Percentiles rank a stretch among this genome's conserved stretches.
These are phyloP conservation scores for Penicillium dipodomyicola DNA, from an alignment of 495 filamentous ascomycete genomes.

Conservation along the genomic window DNA sequence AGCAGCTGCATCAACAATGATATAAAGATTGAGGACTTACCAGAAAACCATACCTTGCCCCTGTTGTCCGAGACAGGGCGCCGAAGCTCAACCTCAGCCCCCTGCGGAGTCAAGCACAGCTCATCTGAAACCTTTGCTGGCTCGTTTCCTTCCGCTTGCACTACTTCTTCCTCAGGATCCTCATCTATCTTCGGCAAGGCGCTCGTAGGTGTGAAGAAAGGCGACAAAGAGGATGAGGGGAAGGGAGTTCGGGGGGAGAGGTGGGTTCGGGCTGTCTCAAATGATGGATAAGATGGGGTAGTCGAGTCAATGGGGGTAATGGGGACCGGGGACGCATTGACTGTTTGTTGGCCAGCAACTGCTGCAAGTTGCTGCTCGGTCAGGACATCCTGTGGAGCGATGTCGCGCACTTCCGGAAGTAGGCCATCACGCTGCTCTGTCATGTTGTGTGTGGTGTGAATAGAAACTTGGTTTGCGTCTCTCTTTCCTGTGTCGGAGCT, in stretches of 20 bases:
- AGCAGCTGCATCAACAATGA: not conserved
- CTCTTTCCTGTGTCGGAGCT: not conserved
- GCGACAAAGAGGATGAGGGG: not conserved
- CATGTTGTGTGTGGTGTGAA: not conserved
- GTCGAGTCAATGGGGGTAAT: not conserved
- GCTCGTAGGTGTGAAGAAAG: not conserved
- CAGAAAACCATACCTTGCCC: not conserved
- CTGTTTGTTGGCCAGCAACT: not conserved
- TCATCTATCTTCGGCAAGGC: not conserved
- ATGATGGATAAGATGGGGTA: not conserved
- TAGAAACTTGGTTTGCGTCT: not conserved
- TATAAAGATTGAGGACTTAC: not conserved
- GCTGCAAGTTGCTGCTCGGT: not conserved
- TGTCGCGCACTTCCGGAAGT: not conserved
- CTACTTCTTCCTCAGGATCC: not conserved
- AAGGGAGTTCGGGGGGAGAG: not conserved
- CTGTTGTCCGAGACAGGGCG: not conserved
- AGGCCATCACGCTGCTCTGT: not conserved
- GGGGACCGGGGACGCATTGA: not conserved
- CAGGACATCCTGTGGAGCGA: not conserved
- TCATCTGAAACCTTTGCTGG: not conserved
- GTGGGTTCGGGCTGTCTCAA: slow-evolving; percentile 4
- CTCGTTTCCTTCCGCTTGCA: not conserved
- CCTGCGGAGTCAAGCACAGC: not conserved
- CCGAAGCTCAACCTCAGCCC: not conserved